Conservation (phyloP, 2,329 filamentous ascomycete species). For the Domatiomyces globalis region DNA sequence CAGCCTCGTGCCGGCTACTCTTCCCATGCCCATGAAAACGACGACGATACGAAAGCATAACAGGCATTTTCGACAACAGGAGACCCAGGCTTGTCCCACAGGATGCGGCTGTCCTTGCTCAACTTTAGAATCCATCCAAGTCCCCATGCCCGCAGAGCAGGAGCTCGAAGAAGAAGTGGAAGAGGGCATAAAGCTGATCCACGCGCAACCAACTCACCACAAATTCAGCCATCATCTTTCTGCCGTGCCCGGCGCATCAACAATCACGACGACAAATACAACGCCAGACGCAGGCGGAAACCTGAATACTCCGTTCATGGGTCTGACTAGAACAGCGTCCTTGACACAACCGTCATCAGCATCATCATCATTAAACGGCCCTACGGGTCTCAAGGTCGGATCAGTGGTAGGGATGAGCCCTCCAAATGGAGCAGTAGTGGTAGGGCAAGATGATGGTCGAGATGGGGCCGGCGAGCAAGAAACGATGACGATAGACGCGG, state of each 20-base stretch:
- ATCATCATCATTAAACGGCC: not conserved
- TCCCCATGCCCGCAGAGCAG: slow-evolving; percentile 16
- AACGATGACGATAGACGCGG: slow-evolving; percentile 4
- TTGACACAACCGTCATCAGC: not conserved
- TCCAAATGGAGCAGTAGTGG: not conserved
- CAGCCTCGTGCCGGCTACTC: not conserved
- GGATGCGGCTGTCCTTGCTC: slow-evolving; percentile 36
- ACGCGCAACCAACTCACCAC: not conserved
- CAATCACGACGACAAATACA: not conserved
- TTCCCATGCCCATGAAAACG: slow-evolving; percentile 10
- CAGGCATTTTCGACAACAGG: not conserved
- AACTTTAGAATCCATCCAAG: slow-evolving; percentile 21
- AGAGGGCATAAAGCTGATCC: not conserved
- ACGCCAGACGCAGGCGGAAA: not conserved
- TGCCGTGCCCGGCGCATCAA: not conserved
- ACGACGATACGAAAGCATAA: slow-evolving; percentile 2
- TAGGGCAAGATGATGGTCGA: not conserved
- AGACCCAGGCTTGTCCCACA: slow-evolving; percentile 25
- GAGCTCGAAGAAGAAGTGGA: not conserved
- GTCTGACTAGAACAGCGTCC: not conserved
- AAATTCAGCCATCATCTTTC: not conserved
- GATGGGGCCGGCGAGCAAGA: not conserved
- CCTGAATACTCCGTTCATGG: not conserved
- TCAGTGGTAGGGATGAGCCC: not conserved
- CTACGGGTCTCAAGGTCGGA: not conserved